A percentile compares a stretch with the other conserved stretches of the same genome.
These are phyloP conservation scores for Sordaria brevicollis DNA, from an alignment of 495 filamentous ascomycete genomes.

Conservation along the genomic window DNA sequence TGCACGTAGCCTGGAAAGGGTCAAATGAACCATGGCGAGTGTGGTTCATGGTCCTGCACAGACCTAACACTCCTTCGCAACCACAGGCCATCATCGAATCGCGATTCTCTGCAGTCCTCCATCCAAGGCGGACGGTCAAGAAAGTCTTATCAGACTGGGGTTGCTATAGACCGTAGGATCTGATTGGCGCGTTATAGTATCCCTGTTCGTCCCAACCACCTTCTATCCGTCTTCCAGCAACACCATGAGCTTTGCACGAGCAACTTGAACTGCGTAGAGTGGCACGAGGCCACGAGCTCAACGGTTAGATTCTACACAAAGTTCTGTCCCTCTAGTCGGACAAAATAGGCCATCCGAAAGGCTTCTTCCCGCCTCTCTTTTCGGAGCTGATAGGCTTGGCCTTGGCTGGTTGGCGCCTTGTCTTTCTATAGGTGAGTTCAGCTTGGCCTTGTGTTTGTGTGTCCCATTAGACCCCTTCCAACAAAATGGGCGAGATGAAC, in stretches of 20 bases:
- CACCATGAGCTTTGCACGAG: not conserved
- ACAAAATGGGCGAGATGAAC: not conserved
- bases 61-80: not conserved
- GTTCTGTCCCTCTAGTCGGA: not conserved
- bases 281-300: not conserved
- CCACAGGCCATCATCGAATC: slow-evolving; percentile 1
- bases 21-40: not conserved
- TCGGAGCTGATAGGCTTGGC: not conserved
- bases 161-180: not conserved
- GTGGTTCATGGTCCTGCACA: not conserved
- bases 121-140: not conserved
- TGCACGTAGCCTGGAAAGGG: not conserved
- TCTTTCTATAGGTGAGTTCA: not conserved
- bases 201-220: not conserved
- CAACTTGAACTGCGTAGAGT: not conserved
- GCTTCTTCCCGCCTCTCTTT: not conserved
- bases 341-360: not conserved
- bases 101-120: slow-evolving; percentile 7
- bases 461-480: not conserved
- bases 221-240: not conserved
- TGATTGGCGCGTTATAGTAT: not conserved
- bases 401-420: not conserved
- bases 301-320: not conserved
- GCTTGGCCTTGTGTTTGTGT: not conserved
- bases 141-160: slow-evolving; percentile 7